Evolutionary conservation across 306 rosid species (phyloP).

Genomic region (Rosa multiflora): DNA sequence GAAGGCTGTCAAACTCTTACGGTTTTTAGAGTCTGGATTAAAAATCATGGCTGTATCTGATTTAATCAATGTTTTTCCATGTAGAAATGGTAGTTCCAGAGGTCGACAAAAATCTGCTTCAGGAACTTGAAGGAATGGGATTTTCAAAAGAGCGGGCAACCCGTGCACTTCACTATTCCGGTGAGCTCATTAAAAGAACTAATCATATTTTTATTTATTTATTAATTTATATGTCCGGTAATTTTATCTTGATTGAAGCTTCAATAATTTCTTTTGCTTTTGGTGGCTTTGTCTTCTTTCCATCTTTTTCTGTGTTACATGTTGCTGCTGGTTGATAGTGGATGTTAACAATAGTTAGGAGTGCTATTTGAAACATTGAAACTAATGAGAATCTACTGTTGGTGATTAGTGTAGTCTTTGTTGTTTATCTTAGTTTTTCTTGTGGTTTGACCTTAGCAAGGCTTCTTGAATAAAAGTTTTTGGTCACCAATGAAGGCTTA

Average conservation of each 20-base stretch:
- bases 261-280: neutral
- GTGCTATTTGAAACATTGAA: neutral
- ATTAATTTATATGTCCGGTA: neutral
- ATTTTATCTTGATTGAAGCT: neutral
- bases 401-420: neutral
- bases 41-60: conserved; percentile 8
- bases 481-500: neutral
- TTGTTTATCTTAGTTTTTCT: neutral
- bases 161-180: conserved; percentile 81
- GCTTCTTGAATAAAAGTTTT: neutral
- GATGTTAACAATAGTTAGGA: neutral
- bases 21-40: neutral
- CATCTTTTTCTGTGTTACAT: neutral
- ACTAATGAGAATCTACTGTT: neutral
- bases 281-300: neutral
- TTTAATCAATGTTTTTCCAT: conserved; percentile 28
- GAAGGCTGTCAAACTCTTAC: neutral
- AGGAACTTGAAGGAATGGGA: conserved; percentile 92
- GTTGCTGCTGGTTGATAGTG: neutral
- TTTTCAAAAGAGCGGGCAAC: conserved; percentile 76
- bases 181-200: conserved; percentile 31
- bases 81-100: conserved; percentile 90
- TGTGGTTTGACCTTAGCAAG: neutral
- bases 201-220: neutral
- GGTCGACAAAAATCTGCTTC: conserved; percentile 79